Conservation (phyloP, 2,329 filamentous ascomycete species). For the Fusarium poae region DNA sequence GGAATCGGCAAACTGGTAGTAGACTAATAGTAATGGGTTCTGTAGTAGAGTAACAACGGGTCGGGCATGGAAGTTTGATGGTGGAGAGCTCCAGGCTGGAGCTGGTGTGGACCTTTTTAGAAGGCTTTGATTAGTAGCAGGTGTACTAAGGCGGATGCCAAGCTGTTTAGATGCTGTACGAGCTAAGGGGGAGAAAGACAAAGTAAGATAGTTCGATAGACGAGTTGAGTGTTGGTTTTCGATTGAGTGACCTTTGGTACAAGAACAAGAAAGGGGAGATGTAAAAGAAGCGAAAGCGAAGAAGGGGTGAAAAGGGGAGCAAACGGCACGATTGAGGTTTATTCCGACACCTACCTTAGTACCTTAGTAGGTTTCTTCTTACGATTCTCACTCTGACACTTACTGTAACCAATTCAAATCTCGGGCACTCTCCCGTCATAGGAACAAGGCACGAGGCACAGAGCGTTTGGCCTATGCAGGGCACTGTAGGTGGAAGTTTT, state of each 20-base stretch:
- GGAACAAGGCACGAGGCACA: slow-evolving; percentile 40
- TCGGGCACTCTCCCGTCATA: slow-evolving; percentile 24
- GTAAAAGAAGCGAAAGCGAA: slow-evolving; percentile 17
- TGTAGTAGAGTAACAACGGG: slow-evolving; percentile 41
- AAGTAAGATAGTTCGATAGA: slow-evolving; percentile 1
- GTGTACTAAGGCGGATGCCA: slow-evolving; percentile 18
- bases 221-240: slow-evolving; percentile 3
- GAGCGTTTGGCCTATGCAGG: slow-evolving; percentile 33
- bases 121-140: slow-evolving; percentile 32
- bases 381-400: slow-evolving; percentile 15
- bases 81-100: slow-evolving; percentile 49
- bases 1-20: slow-evolving; percentile 30
- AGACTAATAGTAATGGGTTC: slow-evolving; percentile 13
- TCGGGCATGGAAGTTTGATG: slow-evolving; percentile 31
- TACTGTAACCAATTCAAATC: slow-evolving; percentile 15
- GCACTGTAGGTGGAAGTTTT: slow-evolving; percentile 22
- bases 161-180: slow-evolving; percentile 13
- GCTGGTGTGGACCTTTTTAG: slow-evolving; percentile 48
- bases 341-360: slow-evolving; percentile 20
- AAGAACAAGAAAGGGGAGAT: slow-evolving; percentile 3
- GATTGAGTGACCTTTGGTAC: background rate
- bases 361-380: background rate
- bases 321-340: slow-evolving; percentile 40
- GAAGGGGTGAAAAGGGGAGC: slow-evolving; percentile 30
- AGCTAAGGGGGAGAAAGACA: slow-evolving; percentile 28